These are phyloP conservation scores for Colletotrichum orbiculare DNA, from an alignment of 2,329 filamentous ascomycete species.

Conservation along the genomic window DNA sequence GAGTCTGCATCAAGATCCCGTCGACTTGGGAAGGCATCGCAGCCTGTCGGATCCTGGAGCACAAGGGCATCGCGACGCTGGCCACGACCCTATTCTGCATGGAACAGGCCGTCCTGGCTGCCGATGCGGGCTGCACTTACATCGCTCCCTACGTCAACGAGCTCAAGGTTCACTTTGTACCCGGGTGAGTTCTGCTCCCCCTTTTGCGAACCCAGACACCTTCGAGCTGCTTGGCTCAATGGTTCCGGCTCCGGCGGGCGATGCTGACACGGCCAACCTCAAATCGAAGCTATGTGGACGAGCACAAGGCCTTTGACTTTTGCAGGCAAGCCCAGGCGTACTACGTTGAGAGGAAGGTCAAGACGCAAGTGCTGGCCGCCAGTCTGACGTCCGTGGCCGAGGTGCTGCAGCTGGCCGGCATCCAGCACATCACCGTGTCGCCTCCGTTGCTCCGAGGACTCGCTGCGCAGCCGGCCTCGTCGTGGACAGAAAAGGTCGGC, in stretches of 20 bases:
- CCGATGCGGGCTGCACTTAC: conserved; percentile 67
- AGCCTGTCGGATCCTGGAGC: conserved; percentile 66
- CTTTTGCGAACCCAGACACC: neutral
- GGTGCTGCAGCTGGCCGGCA: conserved; percentile 67
- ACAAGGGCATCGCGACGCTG: conserved; percentile 65
- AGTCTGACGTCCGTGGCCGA: conserved; percentile 68
- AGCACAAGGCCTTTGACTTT: conserved; percentile 61
- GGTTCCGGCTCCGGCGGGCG: neutral
- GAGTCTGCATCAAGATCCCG: conserved; percentile 73
- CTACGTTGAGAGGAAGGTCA: conserved; percentile 53
- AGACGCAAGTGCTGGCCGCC: conserved; percentile 65
- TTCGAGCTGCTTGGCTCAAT: neutral
- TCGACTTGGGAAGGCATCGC: conserved; percentile 72
- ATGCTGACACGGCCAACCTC: too few relatives aligned
- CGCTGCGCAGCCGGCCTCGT: conserved; percentile 48
- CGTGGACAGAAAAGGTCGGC: conserved; percentile 45
- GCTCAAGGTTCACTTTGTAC: conserved; percentile 70
- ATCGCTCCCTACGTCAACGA: conserved; percentile 76
- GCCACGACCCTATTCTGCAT: conserved; percentile 73
- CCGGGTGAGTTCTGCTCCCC: conserved; percentile 48
- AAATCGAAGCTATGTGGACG: conserved; percentile 56
- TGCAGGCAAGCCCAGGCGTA: conserved; percentile 64
- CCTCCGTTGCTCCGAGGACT: conserved; percentile 62
- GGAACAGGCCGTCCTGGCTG: conserved; percentile 68
- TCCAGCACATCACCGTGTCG: conserved; percentile 69